Conservation (phyloP, 2,329 filamentous ascomycete species). For the Diaporthe citri region DNA sequence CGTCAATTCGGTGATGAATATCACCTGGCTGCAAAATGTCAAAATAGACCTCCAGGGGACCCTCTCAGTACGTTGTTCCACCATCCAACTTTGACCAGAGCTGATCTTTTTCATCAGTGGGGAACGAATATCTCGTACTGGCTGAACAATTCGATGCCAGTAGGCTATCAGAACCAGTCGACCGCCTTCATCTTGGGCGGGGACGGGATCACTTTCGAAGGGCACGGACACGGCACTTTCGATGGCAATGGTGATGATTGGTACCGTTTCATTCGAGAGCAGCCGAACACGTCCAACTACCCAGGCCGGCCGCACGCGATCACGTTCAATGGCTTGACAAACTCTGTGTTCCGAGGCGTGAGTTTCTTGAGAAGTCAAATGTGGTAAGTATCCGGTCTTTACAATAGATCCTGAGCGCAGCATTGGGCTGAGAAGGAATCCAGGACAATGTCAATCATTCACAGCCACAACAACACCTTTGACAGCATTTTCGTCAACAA, state of each 20-base stretch:
- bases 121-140: slow-evolving; percentile 58
- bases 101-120: slow-evolving; percentile 45
- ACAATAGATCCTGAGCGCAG: neutral
- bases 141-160: slow-evolving; percentile 56
- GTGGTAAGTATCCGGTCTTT: slow-evolving; percentile 53
- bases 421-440: neutral
- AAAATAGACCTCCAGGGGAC: slow-evolving; percentile 58
- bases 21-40: slow-evolving; percentile 54
- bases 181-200: slow-evolving; percentile 62
- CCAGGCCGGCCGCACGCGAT: slow-evolving; percentile 63
- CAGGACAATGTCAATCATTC: slow-evolving; percentile 59
- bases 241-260: slow-evolving; percentile 66
- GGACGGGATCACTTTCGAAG: slow-evolving; percentile 57
- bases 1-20: slow-evolving; percentile 59
- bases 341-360: slow-evolving; percentile 59
- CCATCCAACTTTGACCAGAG: too few relatives aligned
- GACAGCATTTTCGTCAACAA: slow-evolving; percentile 63
- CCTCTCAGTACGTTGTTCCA: slow-evolving; percentile 46
- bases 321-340: slow-evolving; percentile 58
- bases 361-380: slow-evolving; percentile 64
- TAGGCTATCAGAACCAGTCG: slow-evolving; percentile 62
- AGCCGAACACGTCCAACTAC: slow-evolving; percentile 52
- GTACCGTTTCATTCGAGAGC: slow-evolving; percentile 57
- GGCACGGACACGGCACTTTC: slow-evolving; percentile 59
- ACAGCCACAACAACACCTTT: slow-evolving; percentile 55